These are phyloP conservation scores for Pelargonium australe DNA, from an alignment of 441 rosid genomes.

Conservation along the genomic window DNA sequence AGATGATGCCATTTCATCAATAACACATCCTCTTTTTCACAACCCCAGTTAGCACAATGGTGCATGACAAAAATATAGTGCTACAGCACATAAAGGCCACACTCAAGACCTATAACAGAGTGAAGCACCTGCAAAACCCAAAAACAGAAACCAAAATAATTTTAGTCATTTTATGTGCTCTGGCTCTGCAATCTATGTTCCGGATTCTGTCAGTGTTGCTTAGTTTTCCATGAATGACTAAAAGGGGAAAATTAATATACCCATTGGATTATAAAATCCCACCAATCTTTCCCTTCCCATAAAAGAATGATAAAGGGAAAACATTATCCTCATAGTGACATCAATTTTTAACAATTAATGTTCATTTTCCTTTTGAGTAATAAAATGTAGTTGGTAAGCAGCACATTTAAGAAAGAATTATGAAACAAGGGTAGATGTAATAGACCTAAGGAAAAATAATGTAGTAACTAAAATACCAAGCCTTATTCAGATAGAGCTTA, in stretches of 20 bases:
- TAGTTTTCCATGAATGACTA: neutral
- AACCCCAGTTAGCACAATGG: conserved; percentile 46
- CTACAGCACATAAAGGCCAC: conserved; percentile 50
- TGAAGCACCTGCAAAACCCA: conserved; percentile 42
- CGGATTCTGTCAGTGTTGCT: neutral
- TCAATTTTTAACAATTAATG: neutral
- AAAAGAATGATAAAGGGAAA: neutral
- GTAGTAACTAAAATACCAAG: neutral
- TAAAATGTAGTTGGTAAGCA: neutral
- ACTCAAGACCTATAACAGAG: conserved; percentile 22
- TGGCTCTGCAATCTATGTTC: neutral
- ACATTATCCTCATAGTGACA: neutral
- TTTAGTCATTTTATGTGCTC: neutral
- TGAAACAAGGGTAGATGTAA: neutral
- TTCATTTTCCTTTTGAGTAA: neutral
- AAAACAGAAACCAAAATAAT: neutral
- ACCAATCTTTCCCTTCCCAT: neutral
- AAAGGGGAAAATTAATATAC: neutral
- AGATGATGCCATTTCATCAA: conserved; percentile 73
- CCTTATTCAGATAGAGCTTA: neutral
- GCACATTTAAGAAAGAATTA: neutral
- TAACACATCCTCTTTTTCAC: conserved; percentile 45
- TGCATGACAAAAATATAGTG: conserved; percentile 57
- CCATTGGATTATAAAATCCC: conserved; percentile 2
- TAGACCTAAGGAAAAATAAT: neutral